Conservation (phyloP, 805 yeast genomes). For the Kazachstania africana region DNA sequence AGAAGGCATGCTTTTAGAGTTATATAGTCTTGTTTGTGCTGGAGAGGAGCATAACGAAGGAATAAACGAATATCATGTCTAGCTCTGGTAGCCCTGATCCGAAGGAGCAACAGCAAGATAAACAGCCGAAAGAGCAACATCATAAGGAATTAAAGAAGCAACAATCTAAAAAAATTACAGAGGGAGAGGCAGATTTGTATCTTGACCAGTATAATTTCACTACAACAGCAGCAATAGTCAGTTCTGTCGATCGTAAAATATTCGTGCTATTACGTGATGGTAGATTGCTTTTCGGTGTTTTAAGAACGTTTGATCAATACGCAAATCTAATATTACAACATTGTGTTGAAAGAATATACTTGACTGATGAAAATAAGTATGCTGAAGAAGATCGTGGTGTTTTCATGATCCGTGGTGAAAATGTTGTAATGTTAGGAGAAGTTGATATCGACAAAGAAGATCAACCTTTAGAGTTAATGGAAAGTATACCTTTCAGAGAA, state of each 20-base stretch:
- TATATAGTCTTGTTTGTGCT: too few relatives aligned
- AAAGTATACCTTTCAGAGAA: slow-evolving; percentile 47
- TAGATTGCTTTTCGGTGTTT: slow-evolving; percentile 71
- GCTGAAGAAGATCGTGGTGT: slow-evolving; percentile 76
- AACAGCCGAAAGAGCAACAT: slow-evolving; percentile 2
- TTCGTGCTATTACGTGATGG: slow-evolving; percentile 87
- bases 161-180: slow-evolving; percentile 23
- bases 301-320: slow-evolving; percentile 92
- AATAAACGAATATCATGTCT: too few relatives aligned
- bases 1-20: too few relatives aligned
- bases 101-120: not conserved
- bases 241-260: slow-evolving; percentile 72
- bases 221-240: slow-evolving; percentile 82
- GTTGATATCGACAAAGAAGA: slow-evolving; percentile 83
- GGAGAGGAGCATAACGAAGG: too few relatives aligned
- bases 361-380: slow-evolving; percentile 41
- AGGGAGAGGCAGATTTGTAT: slow-evolving; percentile 45
- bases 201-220: slow-evolving; percentile 75
- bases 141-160: slow-evolving; percentile 2
- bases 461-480: slow-evolving; percentile 43
- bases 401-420: slow-evolving; percentile 88
- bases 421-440: slow-evolving; percentile 88
- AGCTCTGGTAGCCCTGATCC: too few relatives aligned
- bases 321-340: slow-evolving; percentile 89
- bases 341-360: slow-evolving; percentile 73